Evolutionary conservation across 1,284 basidiomycete species (phyloP).

Genomic region (Hemileia vastatrix): DNA sequence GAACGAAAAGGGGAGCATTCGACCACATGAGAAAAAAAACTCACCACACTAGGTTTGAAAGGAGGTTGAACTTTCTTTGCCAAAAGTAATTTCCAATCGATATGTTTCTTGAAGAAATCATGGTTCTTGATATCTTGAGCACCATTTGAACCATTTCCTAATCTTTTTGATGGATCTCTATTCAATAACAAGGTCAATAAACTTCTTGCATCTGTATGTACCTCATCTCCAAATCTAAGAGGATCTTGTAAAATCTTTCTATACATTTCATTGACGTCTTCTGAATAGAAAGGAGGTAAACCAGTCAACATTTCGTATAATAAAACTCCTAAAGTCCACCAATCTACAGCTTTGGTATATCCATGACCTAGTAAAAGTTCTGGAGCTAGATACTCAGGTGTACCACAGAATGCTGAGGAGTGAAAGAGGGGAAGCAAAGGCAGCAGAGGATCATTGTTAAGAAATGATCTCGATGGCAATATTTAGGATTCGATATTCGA

Average conservation of each 20-base stretch:
- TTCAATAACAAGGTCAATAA: conserved; percentile 79
- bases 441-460: background rate
- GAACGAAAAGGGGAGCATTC: too few species aligned
- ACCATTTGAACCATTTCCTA: conserved; percentile 83
- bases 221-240: conserved; percentile 80
- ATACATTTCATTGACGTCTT: conserved; percentile 51
- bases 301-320: conserved; percentile 94
- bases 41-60: conserved; percentile 90
- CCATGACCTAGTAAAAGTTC: conserved; percentile 91
- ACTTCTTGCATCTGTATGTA: conserved; percentile 74
- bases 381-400: conserved; percentile 78
- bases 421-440: background rate
- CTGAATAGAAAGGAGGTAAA: conserved; percentile 38
- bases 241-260: conserved; percentile 92
- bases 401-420: conserved; percentile 81
- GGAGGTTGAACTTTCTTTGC: conserved; percentile 94
- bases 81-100: conserved; percentile 80
- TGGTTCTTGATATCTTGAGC: conserved; percentile 94
- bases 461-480: conserved; percentile 11
- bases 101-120: conserved; percentile 85
- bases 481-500: conserved; percentile 3
- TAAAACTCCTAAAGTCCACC: conserved; percentile 97
- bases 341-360: conserved; percentile 97
- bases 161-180: conserved; percentile 72
- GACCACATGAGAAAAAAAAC: conserved; percentile 49